These are phyloP conservation scores for Sarcodon aspratus DNA, from an alignment of 768 basidiomycete genomes.

Conservation along the genomic window DNA sequence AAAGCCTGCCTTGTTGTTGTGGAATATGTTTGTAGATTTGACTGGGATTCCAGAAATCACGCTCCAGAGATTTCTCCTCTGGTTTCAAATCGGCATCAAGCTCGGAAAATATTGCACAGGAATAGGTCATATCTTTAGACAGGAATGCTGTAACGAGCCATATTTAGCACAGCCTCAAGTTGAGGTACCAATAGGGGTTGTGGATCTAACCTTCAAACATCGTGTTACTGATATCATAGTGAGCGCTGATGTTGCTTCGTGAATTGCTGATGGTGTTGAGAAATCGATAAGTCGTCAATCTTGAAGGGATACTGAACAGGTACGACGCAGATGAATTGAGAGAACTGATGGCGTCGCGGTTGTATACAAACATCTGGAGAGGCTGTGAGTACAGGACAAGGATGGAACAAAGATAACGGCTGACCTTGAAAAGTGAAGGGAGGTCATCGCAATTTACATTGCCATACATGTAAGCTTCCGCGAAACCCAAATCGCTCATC, in stretches of 20 bases:
- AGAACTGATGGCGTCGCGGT: constrained; percentile 36
- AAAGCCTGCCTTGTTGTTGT: neutral
- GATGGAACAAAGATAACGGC: constrained; percentile 6
- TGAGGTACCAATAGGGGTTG: constrained; percentile 2
- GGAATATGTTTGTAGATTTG: constrained; percentile 20
- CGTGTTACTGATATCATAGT: constrained; percentile 70
- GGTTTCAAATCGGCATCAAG: constrained; percentile 43
- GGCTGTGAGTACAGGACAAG: neutral
- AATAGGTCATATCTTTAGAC: constrained; percentile 69
- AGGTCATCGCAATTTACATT: constrained; percentile 62
- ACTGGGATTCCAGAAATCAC: constrained; percentile 24
- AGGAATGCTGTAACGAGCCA: constrained; percentile 30
- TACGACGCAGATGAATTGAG: constrained; percentile 39
- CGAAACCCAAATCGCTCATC: constrained; percentile 62
- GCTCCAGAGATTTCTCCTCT: constrained; percentile 8
- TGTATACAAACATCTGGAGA: constrained; percentile 50
- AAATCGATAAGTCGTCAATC: constrained; percentile 47
- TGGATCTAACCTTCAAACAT: constrained; percentile 48
- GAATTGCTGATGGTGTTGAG: constrained; percentile 56
- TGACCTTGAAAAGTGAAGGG: constrained; percentile 49
- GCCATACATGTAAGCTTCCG: constrained; percentile 72
- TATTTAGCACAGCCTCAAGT: constrained; percentile 7
- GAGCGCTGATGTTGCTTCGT: constrained; percentile 58
- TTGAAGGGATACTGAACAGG: constrained; percentile 41
- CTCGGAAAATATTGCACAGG: constrained; percentile 57